These are phyloP conservation scores for Syncephalastrum racemosum DNA, from an alignment of 371 early-diverging fungal species.

Conservation along the genomic window DNA sequence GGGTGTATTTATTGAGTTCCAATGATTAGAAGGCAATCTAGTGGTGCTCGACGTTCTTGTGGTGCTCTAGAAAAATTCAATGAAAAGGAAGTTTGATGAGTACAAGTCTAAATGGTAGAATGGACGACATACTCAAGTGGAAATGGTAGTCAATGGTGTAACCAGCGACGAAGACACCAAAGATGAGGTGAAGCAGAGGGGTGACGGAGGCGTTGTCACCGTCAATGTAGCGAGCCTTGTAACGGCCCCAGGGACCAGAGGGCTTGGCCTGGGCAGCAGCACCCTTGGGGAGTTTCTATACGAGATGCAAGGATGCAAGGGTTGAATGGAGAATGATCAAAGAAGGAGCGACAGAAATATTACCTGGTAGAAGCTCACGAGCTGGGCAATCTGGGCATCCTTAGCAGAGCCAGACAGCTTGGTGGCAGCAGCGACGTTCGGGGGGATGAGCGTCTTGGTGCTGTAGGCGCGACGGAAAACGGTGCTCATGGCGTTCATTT, in stretches of 20 bases:
- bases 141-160: slow-evolving; percentile 70
- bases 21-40: slow-evolving; percentile 22
- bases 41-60: slow-evolving; percentile 72
- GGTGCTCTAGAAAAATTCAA: slow-evolving; percentile 59
- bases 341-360: not conserved
- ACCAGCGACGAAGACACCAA: slow-evolving; percentile 54
- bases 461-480: slow-evolving; percentile 56
- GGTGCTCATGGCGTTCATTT: slow-evolving; percentile 41
- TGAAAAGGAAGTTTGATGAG: slow-evolving; percentile 2
- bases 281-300: slow-evolving; percentile 54
- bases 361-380: slow-evolving; percentile 58
- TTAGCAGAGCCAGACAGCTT: slow-evolving; percentile 43
- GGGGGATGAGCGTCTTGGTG: slow-evolving; percentile 56
- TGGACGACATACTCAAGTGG: slow-evolving; percentile 63
- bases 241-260: slow-evolving; percentile 47
- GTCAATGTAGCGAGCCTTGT: slow-evolving; percentile 68
- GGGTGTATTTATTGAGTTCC: no score
- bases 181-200: slow-evolving; percentile 57
- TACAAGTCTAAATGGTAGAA: slow-evolving; percentile 11
- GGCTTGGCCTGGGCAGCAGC: slow-evolving; percentile 41
- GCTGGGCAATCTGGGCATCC: slow-evolving; percentile 41
- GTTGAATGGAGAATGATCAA: not conserved
- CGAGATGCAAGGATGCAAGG: not conserved
- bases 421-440: slow-evolving; percentile 54
- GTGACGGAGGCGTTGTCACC: slow-evolving; percentile 62